A percentile compares a stretch with the other conserved stretches of the same genome.
Evolutionary conservation across 1,284 basidiomycete species (phyloP).

Genomic region (Pseudozyma thailandica): DNA sequence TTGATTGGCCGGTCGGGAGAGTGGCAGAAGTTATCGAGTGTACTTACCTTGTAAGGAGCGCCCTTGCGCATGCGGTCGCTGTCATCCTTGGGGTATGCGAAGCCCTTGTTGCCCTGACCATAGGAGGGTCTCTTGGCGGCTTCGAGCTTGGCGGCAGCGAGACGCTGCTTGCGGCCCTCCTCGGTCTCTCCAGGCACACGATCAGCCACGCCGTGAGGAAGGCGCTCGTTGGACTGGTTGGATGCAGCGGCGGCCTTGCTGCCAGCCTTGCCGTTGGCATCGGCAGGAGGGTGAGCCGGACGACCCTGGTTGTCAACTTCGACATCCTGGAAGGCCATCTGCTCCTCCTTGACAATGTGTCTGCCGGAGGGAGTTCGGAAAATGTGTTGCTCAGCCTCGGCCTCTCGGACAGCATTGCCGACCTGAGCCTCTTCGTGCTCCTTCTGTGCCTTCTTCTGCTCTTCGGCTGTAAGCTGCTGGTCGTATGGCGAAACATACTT

Average conservation of each 20-base stretch:
- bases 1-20: constrained; percentile 10
- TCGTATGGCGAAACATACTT: constrained; percentile 64
- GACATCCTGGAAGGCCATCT: constrained; percentile 49
- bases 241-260: constrained; percentile 18
- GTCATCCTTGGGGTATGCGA: constrained; percentile 59
- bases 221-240: constrained; percentile 16
- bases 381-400: constrained; percentile 59
- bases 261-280: constrained; percentile 8
- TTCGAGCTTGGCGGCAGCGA: constrained; percentile 56
- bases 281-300: constrained; percentile 49
- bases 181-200: constrained; percentile 62
- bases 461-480: constrained; percentile 55
- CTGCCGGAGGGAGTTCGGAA: constrained; percentile 64
- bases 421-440: constrained; percentile 51
- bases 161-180: constrained; percentile 52
- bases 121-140: constrained; percentile 54
- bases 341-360: constrained; percentile 62
- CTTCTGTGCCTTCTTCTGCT: constrained; percentile 53
- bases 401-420: constrained; percentile 60
- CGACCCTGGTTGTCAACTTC: constrained; percentile 54
- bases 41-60: constrained; percentile 61
- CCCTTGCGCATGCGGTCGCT: constrained; percentile 59
- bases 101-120: constrained; percentile 55
- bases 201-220: constrained; percentile 51
- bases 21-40: not conserved